These are phyloP conservation scores for Talaromyces sp. DNA, from an alignment of 2,329 filamentous ascomycete genomes.

Conservation along the genomic window DNA sequence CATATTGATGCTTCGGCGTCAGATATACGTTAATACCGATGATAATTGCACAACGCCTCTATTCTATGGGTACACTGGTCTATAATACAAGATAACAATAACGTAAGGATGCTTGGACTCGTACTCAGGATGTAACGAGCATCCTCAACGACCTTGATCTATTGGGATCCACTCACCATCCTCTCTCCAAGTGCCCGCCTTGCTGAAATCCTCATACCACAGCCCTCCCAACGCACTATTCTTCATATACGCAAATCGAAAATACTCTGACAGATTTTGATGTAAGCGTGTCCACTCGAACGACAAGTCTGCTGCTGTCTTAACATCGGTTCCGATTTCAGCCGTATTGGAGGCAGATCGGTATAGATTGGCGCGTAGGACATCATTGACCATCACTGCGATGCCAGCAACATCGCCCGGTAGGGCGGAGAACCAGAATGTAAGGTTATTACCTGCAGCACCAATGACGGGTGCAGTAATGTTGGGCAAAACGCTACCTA, in stretches of 20 bases:
- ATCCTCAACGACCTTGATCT: not conserved
- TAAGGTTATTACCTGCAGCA: conserved; percentile 31
- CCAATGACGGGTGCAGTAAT: conserved; percentile 27
- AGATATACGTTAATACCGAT: not conserved
- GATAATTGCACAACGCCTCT: not conserved
- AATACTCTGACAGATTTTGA: conserved; percentile 38
- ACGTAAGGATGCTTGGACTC: not conserved
- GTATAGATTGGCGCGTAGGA: conserved; percentile 57
- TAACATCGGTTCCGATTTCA: not conserved
- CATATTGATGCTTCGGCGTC: not conserved
- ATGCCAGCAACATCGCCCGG: conserved; percentile 51
- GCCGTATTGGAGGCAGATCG: conserved; percentile 25
- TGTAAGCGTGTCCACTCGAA: conserved; percentile 39
- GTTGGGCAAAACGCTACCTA: conserved; percentile 35
- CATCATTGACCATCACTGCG: conserved; percentile 61
- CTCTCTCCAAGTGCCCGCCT: conserved; percentile 33
- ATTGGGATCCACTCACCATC: conserved; percentile 24
- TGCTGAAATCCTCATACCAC: conserved; percentile 44
- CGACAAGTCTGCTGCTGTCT: conserved; percentile 14
- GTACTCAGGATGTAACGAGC: not conserved
- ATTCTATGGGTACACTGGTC: conserved; percentile 3
- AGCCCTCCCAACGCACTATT: conserved; percentile 36
- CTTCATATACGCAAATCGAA: conserved; percentile 45
- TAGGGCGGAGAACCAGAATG: conserved; percentile 37
- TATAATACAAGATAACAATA: not conserved